These are phyloP conservation scores for Trichophyton simii DNA, from an alignment of 2,329 filamentous ascomycete species.

Conservation along the genomic window DNA sequence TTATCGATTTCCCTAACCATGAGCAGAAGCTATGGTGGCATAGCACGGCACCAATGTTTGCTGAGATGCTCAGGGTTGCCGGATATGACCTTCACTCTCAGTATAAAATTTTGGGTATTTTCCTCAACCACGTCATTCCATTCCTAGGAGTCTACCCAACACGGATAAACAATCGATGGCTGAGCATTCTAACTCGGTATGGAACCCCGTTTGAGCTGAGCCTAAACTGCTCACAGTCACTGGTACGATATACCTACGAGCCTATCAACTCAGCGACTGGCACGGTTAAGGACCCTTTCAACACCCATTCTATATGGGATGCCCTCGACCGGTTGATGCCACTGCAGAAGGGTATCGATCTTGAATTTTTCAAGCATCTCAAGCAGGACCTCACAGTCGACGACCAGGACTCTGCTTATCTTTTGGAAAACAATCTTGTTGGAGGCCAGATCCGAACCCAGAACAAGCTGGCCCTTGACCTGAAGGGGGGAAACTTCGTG, in stretches of 20 bases:
- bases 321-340: slow-evolving; percentile 1
- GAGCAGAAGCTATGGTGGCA: slow-evolving; percentile 16
- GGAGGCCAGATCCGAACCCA: slow-evolving; percentile 12
- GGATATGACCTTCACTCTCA: slow-evolving; percentile 14
- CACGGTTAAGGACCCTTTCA: slow-evolving; percentile 8
- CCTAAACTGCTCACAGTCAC: slow-evolving; percentile 10
- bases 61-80: slow-evolving; percentile 11
- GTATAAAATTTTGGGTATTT: slow-evolving; percentile 12
- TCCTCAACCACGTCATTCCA: slow-evolving; percentile 13
- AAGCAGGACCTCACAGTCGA: slow-evolving; percentile 5
- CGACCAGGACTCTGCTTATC: slow-evolving; percentile 4
- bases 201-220: slow-evolving; percentile 10
- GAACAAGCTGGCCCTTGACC: slow-evolving; percentile 14
- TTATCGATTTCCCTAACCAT: slow-evolving; percentile 7
- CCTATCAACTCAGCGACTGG: slow-evolving; percentile 1
- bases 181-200: slow-evolving; percentile 5
- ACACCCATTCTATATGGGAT: slow-evolving; percentile 2
- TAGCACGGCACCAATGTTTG: slow-evolving; percentile 14
- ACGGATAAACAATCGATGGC: neutral
- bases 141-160: slow-evolving; percentile 13
- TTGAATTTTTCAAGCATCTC: slow-evolving; percentile 4
- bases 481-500: slow-evolving; percentile 8
- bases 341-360: neutral
- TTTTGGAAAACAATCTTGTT: neutral
- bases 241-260: slow-evolving; percentile 10